Evolutionary conservation across 2,329 filamentous ascomycete genomes (phyloP), one percentile per base, ranked within the genome.

Genomic region (Mollisia scopiformis): DNA sequence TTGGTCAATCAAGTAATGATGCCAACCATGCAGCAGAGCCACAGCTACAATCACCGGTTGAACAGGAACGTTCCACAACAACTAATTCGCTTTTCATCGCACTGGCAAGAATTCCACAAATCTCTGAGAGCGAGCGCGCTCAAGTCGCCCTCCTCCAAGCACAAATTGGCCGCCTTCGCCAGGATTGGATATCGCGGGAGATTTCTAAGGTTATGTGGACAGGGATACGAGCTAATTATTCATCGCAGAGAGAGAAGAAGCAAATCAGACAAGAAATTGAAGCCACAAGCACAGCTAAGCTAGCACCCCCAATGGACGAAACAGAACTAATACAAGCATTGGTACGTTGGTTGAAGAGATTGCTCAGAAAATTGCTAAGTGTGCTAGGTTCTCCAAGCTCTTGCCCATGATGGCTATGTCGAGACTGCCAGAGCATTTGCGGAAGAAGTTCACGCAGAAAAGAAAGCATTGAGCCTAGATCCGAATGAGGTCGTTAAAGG

Each of bases 321-420:
- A 88, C 87, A 1, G 82, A 90, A 27, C 82, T 98, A 51, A 87
- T 97, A 37, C 93, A 97, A 73, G 85, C 90, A 68, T 79, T 98
- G 59, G 87, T 94, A 72, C 64, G 79, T 65, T 50, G 33, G 51
- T 11, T 31, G 21, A 6, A 11, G 23, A 39, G 10, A n/a, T 13
- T 11, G 8, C 16, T 16, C 23, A 27, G 2, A 6, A 5, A 13
- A 13, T 47, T 47, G n/a, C 43, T 47, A 47, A 47, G 4, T 27
- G 23, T 47, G 27, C 31, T 57, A 82, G 79, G 84, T 88, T 19
- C 83, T 93, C 39, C 93, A 97, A 75, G 98, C 96, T 68, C 80
- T 99, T 14, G 91, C 93, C 37, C 94, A 98, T 69, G 95, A 98
- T 70, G 95, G 95, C 61, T 98, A 97, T 68, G 89, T 97, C 7